Base-by-base conservation (phyloP, 805 yeast genomes). In the Priceomyces castillae region DNA sequence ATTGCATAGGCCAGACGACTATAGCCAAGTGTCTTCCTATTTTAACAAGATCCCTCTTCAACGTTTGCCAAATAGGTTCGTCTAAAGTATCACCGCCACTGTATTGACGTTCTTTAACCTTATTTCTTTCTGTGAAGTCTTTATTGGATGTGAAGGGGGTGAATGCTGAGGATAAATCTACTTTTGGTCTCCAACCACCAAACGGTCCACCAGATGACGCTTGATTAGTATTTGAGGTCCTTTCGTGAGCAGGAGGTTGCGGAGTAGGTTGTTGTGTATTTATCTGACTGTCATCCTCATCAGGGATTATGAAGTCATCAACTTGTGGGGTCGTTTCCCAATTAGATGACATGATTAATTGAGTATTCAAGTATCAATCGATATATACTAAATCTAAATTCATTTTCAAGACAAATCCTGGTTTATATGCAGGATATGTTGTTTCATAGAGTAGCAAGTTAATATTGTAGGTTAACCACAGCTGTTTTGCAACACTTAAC, bases 81-180 rank as follows among this genome's bases (percentile, higher is more conserved):
- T 84, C 88, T 10, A 83, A 62, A 2, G 90, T 83, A 55, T 83
- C 85, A 22, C 86, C 86, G 2, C 89, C 89, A 16, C 80, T 58
- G 55, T 74, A 81, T 48, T 77, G 82, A 38, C 78, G 65, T 54
- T 78, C 83, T 36, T 57, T 53, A 31, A 68, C 53, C 30, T 53
- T 58, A 44, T 54, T 61, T 43, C 55, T 55, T 2, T 50, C 58
- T 2, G 52, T 44, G 40, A 55, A 49, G 12, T 41, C 37, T 25
- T 47, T 50, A 7, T 53, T 47, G 4, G 49, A 26, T 4, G 61
- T 52, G 40, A 66, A 66, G 12, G 70, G 67, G 2, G 64, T 53
- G 46, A 65, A 65, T n/a, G 69, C 49, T 4, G 64, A 54, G 1
- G 69, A 65, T 30, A 65, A 57, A 43, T 65, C 70, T 1, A 66